phyloP scores from a whole-genome alignment of 164 flowering plant genomes.

The Platanus orientalis region DNA sequence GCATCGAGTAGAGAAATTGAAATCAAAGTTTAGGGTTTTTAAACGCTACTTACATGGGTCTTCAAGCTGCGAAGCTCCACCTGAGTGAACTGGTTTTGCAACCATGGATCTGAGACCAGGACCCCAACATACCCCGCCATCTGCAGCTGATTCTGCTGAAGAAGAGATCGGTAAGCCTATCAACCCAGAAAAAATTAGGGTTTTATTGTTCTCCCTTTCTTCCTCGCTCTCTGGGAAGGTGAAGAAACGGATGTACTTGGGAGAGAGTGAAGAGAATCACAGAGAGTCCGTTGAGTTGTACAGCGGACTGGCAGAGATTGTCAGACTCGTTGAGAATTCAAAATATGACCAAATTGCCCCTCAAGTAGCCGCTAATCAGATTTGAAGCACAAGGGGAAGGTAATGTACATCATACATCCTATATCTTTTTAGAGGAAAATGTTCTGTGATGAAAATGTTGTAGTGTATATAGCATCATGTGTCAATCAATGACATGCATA shows the following conservation, averaged over 20 bases:
- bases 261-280: background rate
- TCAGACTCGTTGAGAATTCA: slow-evolving; percentile 29
- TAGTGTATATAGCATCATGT: too few species aligned
- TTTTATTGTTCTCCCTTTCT: too few species aligned
- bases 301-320: background rate
- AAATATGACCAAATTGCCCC: slow-evolving; percentile 45
- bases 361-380: background rate
- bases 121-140: slow-evolving; percentile 76
- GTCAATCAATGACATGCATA: too few species aligned
- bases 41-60: slow-evolving; percentile 42
- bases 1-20: background rate
- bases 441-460: too few species aligned
- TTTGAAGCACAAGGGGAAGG: too few species aligned
- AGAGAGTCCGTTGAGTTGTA: background rate
- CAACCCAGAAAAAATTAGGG: background rate
- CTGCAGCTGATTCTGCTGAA: background rate
- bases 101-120: slow-evolving; percentile 88
- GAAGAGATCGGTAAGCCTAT: background rate
- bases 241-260: too few species aligned
- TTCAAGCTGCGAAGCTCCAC: slow-evolving; percentile 82
- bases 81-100: slow-evolving; percentile 90
- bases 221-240: too few species aligned
- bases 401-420: too few species aligned
- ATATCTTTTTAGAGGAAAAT: too few species aligned
- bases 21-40: background rate